Evolutionary conservation across 768 basidiomycete genomes (phyloP).

Genomic region (Boletus rufocinnamomeus): DNA sequence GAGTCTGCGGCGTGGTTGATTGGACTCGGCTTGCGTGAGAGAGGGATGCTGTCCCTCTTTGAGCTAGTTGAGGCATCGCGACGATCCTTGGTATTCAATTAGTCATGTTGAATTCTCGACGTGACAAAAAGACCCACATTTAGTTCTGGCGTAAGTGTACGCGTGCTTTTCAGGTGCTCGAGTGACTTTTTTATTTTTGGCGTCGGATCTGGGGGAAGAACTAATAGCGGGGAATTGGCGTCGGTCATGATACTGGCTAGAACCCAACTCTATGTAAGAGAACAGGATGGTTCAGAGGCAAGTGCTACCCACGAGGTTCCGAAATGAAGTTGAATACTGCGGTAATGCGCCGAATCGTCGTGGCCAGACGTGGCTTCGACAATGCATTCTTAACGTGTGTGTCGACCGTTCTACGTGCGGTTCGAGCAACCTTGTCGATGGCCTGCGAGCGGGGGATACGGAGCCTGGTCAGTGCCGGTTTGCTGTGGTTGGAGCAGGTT

Average conservation of each 20-base stretch:
- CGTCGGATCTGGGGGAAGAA: conserved; percentile 20
- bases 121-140: conserved; percentile 23
- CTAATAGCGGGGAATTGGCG: conserved; percentile 47
- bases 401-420: conserved; percentile 65
- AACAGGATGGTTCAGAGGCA: conserved; percentile 8
- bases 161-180: conserved; percentile 11
- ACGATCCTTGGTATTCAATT: conserved; percentile 20
- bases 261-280: conserved; percentile 17
- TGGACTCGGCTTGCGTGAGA: conserved; percentile 14
- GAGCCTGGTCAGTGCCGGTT: conserved; percentile 3
- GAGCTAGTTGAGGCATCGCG: conserved; percentile 2
- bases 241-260: conserved; percentile 55
- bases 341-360: conserved; percentile 67
- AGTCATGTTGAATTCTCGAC: conserved; percentile 8
- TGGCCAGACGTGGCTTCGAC: conserved; percentile 67
- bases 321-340: conserved; percentile 68
- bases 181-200: conserved; percentile 16
- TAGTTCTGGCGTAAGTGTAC: conserved; percentile 8
- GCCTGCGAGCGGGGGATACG: conserved; percentile 42
- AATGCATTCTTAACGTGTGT: conserved; percentile 73
- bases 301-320: conserved; percentile 58
- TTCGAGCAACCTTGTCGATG: conserved; percentile 68
- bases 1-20: conserved; percentile 16
- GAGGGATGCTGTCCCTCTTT: conserved; percentile 3
- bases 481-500: conserved; percentile 1